Evolutionary conservation across 2,329 filamentous ascomycete genomes (phyloP), one percentile per base, ranked within the genome.

Genomic region (Claviceps humidiphila): DNA sequence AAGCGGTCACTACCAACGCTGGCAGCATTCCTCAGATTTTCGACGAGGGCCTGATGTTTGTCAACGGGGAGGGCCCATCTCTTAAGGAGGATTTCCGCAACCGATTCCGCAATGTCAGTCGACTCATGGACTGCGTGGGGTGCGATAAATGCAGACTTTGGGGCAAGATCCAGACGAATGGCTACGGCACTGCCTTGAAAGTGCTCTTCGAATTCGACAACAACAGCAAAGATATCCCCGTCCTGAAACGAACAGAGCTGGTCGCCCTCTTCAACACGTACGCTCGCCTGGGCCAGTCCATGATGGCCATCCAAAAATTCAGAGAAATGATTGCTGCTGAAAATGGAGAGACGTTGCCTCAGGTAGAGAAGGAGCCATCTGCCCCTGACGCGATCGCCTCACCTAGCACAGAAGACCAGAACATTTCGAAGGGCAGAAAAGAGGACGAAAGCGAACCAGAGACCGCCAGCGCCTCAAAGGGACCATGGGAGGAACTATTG

Each of bases 101-200:
- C 68, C 87, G 93, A 16, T 98, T 98, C 77, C 83, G 93, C 64
- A 98, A 98, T 65, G 87, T 98, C 55, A 95, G 87, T 66, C 83
- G 93, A 42, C 77, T 97, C 58, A 98, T 98, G 93, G 93, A 98
- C 68, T 98, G 93, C 60, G 91, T 97, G 20, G 93, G 93, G 45
- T 98, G 93, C 68, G 93, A 98, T 72, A 98, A 98, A 72, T 98
- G 93, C 70, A 83, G 93, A 8, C 81, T 98, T 2, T 98, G 93
- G 93, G 93, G 93, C 48, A 98, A 98, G 71, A 72, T 98, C 40
- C 93, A 98, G 71, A 95, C 89, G 0, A 87, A 87, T 13, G 93
- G 93, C 2, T 97, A 96, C 64, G 93, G 93, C 49, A 89, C 93
- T 0, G 93, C 93, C 0, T 73, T 98, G 56, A 98, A 98, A 71